These are phyloP conservation scores for Apostasia shenzhenica DNA, from an alignment of 106 monocot genomes.

Conservation along the genomic window DNA sequence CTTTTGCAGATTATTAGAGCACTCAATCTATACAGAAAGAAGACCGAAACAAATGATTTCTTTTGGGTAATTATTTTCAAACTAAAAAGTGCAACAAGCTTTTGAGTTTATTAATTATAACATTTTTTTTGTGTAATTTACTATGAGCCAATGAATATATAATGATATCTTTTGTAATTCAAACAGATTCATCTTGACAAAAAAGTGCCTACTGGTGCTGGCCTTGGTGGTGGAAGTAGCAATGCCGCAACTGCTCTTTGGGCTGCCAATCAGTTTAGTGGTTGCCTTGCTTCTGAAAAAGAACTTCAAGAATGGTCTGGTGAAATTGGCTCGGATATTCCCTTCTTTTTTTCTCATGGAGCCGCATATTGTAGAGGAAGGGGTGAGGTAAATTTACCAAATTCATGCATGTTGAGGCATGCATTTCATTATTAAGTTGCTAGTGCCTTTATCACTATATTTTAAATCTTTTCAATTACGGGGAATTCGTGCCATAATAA, in stretches of 20 bases:
- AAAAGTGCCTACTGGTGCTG: conserved; percentile 95
- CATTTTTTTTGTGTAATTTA: neutral
- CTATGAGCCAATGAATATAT: neutral
- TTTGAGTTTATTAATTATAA: neutral
- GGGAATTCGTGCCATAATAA: too few relatives aligned
- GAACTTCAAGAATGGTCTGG: conserved; percentile 95
- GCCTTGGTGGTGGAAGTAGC: conserved; percentile 98
- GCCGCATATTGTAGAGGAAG: conserved; percentile 96
- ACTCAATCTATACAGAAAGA: conserved; percentile 89
- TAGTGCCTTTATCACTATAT: too few relatives aligned
- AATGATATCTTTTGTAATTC: neutral
- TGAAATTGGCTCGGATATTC: conserved; percentile 97
- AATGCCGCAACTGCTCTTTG: conserved; percentile 98
- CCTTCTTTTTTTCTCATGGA: conserved; percentile 97
- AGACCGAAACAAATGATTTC: conserved; percentile 83
- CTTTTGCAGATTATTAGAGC: conserved; percentile 88
- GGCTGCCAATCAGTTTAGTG: conserved; percentile 97
- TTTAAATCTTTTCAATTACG: too few relatives aligned
- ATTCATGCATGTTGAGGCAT: too few relatives aligned
- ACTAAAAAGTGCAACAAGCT: neutral
- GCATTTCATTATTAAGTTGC: too few relatives aligned
- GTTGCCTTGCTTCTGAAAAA: conserved; percentile 64
- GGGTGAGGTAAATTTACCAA: conserved; percentile 65
- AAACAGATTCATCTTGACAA: conserved; percentile 93
- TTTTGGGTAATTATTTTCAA: conserved; percentile 62